These are phyloP conservation scores for Picochlorum costavermella DNA, from an alignment of 139 green algal genomes.

Conservation along the genomic window DNA sequence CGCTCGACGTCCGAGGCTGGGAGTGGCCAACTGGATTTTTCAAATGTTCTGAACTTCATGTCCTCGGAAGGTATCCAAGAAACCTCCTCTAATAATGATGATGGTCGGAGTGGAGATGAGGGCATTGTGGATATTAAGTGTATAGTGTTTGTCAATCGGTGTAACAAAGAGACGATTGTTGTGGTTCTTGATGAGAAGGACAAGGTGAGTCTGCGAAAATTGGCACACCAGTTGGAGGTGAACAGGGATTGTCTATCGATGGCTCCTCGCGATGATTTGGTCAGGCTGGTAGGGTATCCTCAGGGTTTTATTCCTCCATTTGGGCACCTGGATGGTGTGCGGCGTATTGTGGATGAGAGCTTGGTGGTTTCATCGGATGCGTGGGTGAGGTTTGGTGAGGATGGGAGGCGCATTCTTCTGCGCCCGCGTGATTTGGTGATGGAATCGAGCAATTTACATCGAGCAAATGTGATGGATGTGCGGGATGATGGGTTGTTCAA, in stretches of 20 bases:
- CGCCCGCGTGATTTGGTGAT: no score
- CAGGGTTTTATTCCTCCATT: constrained; percentile 17
- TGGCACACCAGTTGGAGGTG: neutral
- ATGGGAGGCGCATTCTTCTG: no score
- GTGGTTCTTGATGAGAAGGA: neutral
- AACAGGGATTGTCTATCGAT: neutral
- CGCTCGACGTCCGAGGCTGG: no score
- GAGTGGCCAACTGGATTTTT: no score
- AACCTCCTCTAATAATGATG: neutral
- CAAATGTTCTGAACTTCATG: no score
- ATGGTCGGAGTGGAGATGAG: neutral
- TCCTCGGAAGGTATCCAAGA: neutral
- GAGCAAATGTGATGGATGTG: no score
- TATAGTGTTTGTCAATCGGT: neutral
- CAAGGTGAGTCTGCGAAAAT: neutral
- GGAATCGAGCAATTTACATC: no score
- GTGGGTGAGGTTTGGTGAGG: no score
- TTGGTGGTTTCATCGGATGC: no score
- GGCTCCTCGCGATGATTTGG: neutral
- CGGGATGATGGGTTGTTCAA: no score
- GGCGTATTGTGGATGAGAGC: no score
- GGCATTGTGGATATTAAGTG: neutral
- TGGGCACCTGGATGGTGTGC: constrained; percentile 8
- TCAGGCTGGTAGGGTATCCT: neutral
- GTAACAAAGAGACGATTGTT: neutral